phyloP scores from a whole-genome alignment of 306 rosid genomes.

The Inga oerstediana region DNA sequence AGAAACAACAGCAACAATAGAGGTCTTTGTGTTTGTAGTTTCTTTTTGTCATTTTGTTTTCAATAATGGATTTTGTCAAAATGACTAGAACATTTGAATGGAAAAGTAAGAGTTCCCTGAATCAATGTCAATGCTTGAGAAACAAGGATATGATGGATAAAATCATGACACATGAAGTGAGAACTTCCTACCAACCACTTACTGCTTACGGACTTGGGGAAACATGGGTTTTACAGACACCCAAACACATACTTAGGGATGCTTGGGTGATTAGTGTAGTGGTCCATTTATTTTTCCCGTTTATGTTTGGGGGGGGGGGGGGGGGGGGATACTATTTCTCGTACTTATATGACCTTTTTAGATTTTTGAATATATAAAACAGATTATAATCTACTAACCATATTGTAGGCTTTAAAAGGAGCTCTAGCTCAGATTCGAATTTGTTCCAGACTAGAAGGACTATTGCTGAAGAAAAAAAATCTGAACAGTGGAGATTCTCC shows the following conservation, averaged over 20 bases:
- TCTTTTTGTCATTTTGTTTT: slow-evolving; percentile 1
- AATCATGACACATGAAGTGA: neutral
- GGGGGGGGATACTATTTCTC: neutral
- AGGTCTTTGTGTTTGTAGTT: slow-evolving; percentile 52
- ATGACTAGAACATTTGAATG: slow-evolving; percentile 14
- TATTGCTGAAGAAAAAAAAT: slow-evolving; percentile 70
- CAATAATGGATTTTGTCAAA: slow-evolving; percentile 17
- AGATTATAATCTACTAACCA: slow-evolving; percentile 28
- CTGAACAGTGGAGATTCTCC: slow-evolving; percentile 78
- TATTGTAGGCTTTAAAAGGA: slow-evolving; percentile 74
- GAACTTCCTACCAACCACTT: neutral
- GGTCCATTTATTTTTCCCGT: neutral
- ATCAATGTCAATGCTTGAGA: neutral
- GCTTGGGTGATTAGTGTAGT: neutral
- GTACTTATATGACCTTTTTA: neutral
- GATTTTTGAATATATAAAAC: neutral
- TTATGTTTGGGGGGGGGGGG: neutral
- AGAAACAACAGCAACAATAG: slow-evolving; percentile 71
- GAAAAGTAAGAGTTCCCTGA: neutral
- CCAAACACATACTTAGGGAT: neutral
- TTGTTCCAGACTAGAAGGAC: slow-evolving; percentile 88
- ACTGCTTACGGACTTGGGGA: neutral
- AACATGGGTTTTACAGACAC: neutral
- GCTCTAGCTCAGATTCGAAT: slow-evolving; percentile 83
- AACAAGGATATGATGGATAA: neutral